Evolutionary conservation across 148 eudicot genomes (phyloP).

Genomic region (Persicaria maculosa): DNA sequence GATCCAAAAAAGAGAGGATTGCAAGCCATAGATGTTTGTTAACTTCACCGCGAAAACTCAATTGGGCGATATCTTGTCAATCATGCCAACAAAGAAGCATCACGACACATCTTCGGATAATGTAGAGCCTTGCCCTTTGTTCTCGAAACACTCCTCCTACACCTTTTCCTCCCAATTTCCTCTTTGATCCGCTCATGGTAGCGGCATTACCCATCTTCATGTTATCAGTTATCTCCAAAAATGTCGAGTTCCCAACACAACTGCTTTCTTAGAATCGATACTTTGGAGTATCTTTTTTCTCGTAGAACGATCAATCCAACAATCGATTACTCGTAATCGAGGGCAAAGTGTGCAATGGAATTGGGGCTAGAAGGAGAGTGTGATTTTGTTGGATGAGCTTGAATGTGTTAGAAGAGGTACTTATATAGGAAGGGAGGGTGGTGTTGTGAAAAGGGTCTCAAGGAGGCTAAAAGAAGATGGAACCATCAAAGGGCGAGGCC

Average conservation of each 20-base stretch:
- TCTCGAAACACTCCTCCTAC: constrained; percentile 46
- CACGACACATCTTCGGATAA: constrained; percentile 52
- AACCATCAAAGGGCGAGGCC: background rate
- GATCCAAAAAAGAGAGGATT: background rate
- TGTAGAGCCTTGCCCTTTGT: constrained; percentile 59
- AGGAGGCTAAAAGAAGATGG: background rate
- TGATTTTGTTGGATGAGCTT: background rate
- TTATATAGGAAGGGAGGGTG: background rate
- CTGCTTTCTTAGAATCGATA: background rate
- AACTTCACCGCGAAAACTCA: background rate
- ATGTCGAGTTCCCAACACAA: background rate
- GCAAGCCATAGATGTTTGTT: background rate
- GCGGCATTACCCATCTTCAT: background rate
- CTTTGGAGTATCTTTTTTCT: background rate
- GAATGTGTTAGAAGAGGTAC: background rate
- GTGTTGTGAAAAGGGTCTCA: background rate
- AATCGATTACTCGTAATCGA: background rate
- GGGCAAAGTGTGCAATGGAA: background rate
- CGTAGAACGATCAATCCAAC: background rate
- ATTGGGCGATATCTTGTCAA: constrained; percentile 6
- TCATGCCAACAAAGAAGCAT: constrained; percentile 59
- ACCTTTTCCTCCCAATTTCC: constrained; percentile 36
- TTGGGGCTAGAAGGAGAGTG: background rate
- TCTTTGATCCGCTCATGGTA: constrained; percentile 25
- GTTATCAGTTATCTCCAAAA: background rate